These are phyloP conservation scores for Wickerhamiella brachini DNA, from an alignment of 805 yeast species.

Conservation along the genomic window DNA sequence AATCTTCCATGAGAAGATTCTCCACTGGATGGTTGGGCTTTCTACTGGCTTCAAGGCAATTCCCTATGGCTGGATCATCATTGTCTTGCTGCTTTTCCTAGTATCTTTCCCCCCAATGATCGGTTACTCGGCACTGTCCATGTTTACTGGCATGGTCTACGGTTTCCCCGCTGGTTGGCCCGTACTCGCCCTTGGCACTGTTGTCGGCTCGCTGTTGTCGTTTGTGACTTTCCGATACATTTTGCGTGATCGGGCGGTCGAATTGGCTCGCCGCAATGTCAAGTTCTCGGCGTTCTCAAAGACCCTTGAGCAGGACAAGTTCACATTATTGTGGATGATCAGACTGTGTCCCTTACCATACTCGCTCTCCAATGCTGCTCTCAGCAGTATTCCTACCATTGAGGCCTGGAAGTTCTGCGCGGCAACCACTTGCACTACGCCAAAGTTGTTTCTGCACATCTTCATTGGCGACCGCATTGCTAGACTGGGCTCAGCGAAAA, in stretches of 20 bases:
- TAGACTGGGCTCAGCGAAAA: conserved; percentile 43
- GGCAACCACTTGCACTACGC: conserved; percentile 67
- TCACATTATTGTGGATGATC: conserved; percentile 54
- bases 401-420: conserved; percentile 44
- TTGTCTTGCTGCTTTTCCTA: conserved; percentile 40
- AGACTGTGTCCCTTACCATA: conserved; percentile 88
- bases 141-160: conserved; percentile 65
- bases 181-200: conserved; percentile 51
- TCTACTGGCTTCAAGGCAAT: conserved; percentile 22
- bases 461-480: conserved; percentile 68
- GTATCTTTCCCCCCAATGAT: conserved; percentile 85
- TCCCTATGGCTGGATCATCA: conserved; percentile 24
- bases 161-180: conserved; percentile 77
- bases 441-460: conserved; percentile 62
- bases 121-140: conserved; percentile 61
- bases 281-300: conserved; percentile 62
- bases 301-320: conserved; percentile 56
- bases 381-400: conserved; percentile 75
- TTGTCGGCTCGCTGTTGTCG: conserved; percentile 61
- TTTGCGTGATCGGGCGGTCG: conserved; percentile 42
- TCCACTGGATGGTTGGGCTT: conserved; percentile 21
- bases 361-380: conserved; percentile 81
- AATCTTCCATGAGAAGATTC: conserved; percentile 24
- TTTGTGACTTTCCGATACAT: conserved; percentile 53
- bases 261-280: conserved; percentile 45